Evolutionary conservation across 108 stramenopile species (phyloP).

Genomic region (Licmophora abbreviata): DNA sequence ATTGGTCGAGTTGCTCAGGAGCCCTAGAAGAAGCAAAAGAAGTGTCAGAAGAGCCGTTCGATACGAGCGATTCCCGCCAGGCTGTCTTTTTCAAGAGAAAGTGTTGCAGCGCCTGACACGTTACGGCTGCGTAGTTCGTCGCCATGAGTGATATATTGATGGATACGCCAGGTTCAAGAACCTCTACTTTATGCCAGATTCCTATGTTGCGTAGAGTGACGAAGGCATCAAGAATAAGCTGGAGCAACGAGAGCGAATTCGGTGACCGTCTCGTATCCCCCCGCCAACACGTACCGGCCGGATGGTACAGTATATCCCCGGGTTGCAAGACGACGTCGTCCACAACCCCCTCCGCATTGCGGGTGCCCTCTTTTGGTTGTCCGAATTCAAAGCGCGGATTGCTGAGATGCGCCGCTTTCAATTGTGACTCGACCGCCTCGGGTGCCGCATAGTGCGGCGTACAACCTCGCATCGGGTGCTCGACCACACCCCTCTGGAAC

Average conservation of each 20-base stretch:
- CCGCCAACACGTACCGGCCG: no score
- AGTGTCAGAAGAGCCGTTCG: conserved; percentile 5
- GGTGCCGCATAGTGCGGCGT: conserved; percentile 82
- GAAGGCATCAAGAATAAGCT: no score
- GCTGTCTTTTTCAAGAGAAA: conserved; percentile 43
- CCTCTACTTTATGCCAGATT: conserved; percentile 88
- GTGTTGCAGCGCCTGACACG: conserved; percentile 65
- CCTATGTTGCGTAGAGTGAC: no score
- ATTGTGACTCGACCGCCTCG: conserved; percentile 75
- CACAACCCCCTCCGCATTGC: conserved; percentile 48
- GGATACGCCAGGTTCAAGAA: conserved; percentile 70
- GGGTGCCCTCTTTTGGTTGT: conserved; percentile 23
- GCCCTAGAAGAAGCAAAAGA: no score
- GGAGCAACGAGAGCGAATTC: no score
- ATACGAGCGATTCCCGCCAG: conserved; percentile 56
- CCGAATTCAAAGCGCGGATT: conserved; percentile 34
- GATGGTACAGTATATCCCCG: conserved; percentile 89
- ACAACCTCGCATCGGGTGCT: conserved; percentile 68
- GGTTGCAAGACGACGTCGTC: conserved; percentile 43
- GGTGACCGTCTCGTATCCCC: no score
- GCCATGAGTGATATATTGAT: conserved; percentile 86
- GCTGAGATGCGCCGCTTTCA: conserved; percentile 63
- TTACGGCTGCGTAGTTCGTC: conserved; percentile 65
- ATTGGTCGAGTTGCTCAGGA: conserved; percentile 24
- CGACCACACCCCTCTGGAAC: conserved; percentile 48